Evolutionary conservation across 164 flowering plant species (phyloP), one percentile per base, ranked within the genome.

Genomic region (Stephania yunnanensis): DNA sequence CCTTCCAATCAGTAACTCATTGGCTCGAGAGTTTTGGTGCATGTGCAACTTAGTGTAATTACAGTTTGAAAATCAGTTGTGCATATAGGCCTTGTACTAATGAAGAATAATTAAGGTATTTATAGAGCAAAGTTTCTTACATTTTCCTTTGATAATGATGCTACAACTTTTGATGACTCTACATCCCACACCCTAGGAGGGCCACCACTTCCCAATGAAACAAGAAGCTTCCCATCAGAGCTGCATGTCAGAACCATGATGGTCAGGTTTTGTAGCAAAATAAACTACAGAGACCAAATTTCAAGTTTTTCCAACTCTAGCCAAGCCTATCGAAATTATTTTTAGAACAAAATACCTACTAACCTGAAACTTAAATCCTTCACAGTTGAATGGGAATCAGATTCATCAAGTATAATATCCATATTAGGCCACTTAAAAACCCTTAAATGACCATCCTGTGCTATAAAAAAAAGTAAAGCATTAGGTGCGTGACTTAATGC

Each of bases 351-450:
- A 36, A 4, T 36, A 73, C 20, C 71, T 71, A 15, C 36, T 65
- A 75, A 93, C 99, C 99, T 94, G 91, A 96, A 94, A 86, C 86
- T 80, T 78, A 94, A 81, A 86, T 90, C 93, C 81, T 94, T 94
- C 75, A 94, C 90, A 72, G 91, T 68, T 55, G 87, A 12, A 86
- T 94, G 89, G 50, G 91, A 92, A 63, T 83, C 80, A 64, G 84
- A 78, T 75, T 88, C 86, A 80, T 89, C 86, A 58, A 94, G 82
- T 75, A 89, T 80, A 52, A 74, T 76, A 61, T 89, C 95, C 98
- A 94, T 84, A 81, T 86, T 83, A 71, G 99, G 98, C 99, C 98
- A 94, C 86, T 88, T 90, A 75, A 90, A 96, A 80, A 90, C 87
- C 85, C 92, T 89, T 78, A 96, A 84, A 74, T 87, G 88, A 29